Evolutionary conservation across 176 grass and related monocot genomes (phyloP).

Genomic region (Typha latifolia): DNA sequence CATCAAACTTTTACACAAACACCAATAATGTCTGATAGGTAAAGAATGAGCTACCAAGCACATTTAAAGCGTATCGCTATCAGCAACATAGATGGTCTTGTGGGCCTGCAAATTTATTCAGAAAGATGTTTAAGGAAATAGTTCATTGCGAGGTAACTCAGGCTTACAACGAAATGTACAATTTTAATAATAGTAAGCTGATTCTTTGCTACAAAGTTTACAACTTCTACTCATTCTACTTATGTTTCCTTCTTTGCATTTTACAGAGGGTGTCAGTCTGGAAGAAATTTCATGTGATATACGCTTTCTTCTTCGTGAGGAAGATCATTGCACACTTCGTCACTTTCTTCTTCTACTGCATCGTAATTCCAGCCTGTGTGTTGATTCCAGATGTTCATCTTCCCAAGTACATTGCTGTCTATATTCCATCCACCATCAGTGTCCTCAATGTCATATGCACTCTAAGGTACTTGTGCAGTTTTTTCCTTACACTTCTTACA

Average conservation of each 20-base stretch:
- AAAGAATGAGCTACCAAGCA: conserved; percentile 73
- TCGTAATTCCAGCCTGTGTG: conserved; percentile 65
- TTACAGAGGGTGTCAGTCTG: conserved; percentile 45
- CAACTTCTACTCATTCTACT: background rate
- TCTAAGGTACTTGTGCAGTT: conserved; percentile 26
- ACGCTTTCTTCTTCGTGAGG: conserved; percentile 78
- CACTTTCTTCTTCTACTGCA: conserved; percentile 81
- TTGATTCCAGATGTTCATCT: conserved; percentile 53
- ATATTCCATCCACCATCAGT: conserved; percentile 60
- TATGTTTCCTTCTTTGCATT: background rate
- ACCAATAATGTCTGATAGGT: conserved; percentile 12
- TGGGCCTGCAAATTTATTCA: conserved; percentile 63
- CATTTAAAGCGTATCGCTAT: conserved; percentile 52
- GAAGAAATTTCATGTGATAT: conserved; percentile 86
- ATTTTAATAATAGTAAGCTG: background rate
- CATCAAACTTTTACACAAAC: background rate
- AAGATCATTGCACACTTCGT: conserved; percentile 82
- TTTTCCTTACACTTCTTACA: background rate
- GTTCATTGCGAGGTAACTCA: conserved; percentile 22
- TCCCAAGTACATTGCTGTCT: conserved; percentile 65
- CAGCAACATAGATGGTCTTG: conserved; percentile 85
- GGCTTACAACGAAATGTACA: conserved; percentile 5
- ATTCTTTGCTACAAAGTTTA: too few species aligned
- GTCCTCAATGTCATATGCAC: conserved; percentile 74
- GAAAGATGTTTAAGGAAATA: conserved; percentile 73